A percentile compares a stretch with the other conserved stretches of the same genome.
phyloP scores from a whole-genome alignment of 139 green algal genomes.

The Asterochloris sp. region DNA sequence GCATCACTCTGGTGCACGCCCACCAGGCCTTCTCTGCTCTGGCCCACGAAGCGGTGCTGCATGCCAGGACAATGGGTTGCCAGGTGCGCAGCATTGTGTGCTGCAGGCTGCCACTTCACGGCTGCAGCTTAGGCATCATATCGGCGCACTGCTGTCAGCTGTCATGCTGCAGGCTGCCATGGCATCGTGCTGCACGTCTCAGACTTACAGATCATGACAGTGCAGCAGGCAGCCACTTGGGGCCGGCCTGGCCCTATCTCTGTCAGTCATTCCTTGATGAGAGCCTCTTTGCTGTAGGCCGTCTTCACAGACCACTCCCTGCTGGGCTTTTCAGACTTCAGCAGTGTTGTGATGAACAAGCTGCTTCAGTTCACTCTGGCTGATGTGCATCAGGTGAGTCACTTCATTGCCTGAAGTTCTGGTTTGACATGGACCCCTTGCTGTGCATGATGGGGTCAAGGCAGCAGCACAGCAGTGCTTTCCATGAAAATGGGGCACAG shows the following conservation, averaged over 20 bases:
- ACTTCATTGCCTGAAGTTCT: not conserved
- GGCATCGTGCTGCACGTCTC: too few relatives aligned
- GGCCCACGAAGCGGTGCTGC: constrained; percentile 76
- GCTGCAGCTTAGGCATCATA: too few relatives aligned
- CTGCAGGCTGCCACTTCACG: too few relatives aligned
- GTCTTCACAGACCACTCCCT: constrained; percentile 99
- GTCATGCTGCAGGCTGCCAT: too few relatives aligned
- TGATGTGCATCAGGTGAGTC: constrained; percentile 58
- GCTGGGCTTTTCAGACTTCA: constrained; percentile 89
- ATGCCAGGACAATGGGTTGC: constrained; percentile 80
- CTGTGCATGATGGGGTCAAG: not conserved
- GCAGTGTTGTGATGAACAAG: constrained; percentile 88
- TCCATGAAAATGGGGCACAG: not conserved
- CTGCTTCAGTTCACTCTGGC: constrained; percentile 74
- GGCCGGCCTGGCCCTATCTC: not conserved
- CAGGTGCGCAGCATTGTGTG: constrained; percentile 27
- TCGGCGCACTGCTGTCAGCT: too few relatives aligned
- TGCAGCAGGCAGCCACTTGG: not conserved
- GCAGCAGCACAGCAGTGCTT: not conserved
- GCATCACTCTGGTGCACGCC: constrained; percentile 79
- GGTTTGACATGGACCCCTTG: not conserved
- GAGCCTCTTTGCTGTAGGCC: constrained; percentile 26
- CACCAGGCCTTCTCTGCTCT: constrained; percentile 87
- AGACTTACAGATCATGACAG: not conserved
- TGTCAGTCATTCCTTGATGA: not conserved